Conservation (phyloP, 495 filamentous ascomycete species). For the Cudoniella acicularis region DNA sequence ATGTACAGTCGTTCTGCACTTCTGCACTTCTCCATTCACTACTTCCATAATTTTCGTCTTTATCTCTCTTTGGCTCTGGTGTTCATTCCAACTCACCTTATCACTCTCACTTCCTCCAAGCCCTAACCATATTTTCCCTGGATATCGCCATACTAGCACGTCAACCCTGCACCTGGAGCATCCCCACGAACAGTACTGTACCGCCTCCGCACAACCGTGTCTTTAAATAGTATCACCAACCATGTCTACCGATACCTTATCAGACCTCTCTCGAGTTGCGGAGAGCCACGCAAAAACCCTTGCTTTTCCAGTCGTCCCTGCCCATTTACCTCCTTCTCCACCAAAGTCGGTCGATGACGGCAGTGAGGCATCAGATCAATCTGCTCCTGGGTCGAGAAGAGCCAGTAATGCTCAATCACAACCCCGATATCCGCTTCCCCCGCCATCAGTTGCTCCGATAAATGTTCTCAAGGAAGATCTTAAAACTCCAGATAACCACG, state of each 20-base stretch:
- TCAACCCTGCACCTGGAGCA: background rate
- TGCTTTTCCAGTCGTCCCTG: background rate
- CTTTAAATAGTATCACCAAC: background rate
- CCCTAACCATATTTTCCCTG: background rate
- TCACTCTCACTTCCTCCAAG: background rate
- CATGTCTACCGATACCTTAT: conserved; percentile 2
- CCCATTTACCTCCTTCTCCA: conserved; percentile 19
- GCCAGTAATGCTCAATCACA: conserved; percentile 5
- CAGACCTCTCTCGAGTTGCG: background rate
- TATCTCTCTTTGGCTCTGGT: background rate
- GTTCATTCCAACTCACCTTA: background rate
- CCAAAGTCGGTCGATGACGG: conserved; percentile 20
- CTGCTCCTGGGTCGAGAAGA: conserved; percentile 13
- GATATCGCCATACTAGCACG: background rate
- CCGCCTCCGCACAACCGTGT: background rate
- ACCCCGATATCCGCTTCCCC: conserved; percentile 57
- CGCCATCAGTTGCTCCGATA: conserved; percentile 57
- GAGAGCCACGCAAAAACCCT: background rate
- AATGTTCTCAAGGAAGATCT: conserved; percentile 70
- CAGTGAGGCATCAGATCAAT: conserved; percentile 12
- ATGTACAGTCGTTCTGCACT: background rate
- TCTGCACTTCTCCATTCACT: background rate
- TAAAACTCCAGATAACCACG: conserved; percentile 80
- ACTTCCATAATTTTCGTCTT: background rate
- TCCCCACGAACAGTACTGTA: background rate